Evolutionary conservation across 108 stramenopile genomes (phyloP).

Genomic region (Conticribra guillardii): DNA sequence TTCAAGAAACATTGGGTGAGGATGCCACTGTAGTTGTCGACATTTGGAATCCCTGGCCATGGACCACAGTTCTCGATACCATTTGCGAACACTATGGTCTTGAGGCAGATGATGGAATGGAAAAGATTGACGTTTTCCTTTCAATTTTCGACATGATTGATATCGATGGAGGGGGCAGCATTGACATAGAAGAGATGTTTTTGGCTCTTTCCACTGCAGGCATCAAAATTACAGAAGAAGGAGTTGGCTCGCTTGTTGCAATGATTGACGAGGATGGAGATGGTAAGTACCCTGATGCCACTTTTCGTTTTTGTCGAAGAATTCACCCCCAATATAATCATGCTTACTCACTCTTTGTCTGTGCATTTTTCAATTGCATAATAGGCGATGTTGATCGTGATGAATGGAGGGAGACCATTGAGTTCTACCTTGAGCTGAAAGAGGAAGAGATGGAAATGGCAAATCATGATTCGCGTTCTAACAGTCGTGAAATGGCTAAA

Average conservation of each 20-base stretch:
- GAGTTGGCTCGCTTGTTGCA: constrained; percentile 8
- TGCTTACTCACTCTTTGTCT: no score
- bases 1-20: constrained; percentile 1
- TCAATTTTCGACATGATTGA: constrained; percentile 13
- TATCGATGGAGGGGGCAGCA: constrained; percentile 11
- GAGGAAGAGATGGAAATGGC: constrained; percentile 11
- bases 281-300: constrained; percentile 1
- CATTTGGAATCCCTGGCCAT: constrained; percentile 20
- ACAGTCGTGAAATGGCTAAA: no score
- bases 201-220: constrained; percentile 8
- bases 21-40: constrained; percentile 5
- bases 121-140: background rate
- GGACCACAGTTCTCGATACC: constrained; percentile 10
- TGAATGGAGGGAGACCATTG: constrained; percentile 19
- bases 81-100: constrained; percentile 12
- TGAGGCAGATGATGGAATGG: background rate
- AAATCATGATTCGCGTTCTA: no score
- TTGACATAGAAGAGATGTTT: constrained; percentile 17
- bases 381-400: constrained; percentile 12
- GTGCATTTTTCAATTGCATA: constrained; percentile 1
- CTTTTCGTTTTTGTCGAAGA: background rate
- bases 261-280: constrained; percentile 28
- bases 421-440: constrained; percentile 26
- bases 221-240: constrained; percentile 14
- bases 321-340: background rate